Conservation (phyloP, 108 stramenopile genomes). For the Seminavis robusta region DNA sequence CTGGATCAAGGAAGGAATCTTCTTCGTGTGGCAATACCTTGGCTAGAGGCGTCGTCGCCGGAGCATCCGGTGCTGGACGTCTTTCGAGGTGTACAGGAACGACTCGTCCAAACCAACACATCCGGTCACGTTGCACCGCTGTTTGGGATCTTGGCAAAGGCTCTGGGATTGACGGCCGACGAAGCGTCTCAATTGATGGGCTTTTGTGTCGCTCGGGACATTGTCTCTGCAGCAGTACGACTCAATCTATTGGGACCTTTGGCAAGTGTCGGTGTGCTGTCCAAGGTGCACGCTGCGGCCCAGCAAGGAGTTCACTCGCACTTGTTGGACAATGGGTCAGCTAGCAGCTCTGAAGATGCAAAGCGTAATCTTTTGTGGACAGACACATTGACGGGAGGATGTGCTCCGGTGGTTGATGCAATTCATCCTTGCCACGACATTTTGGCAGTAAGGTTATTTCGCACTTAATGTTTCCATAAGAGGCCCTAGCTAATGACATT, state of each 20-base stretch:
- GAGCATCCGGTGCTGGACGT: background rate
- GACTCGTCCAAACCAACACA: background rate
- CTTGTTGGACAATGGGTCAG: background rate
- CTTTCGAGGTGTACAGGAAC: background rate
- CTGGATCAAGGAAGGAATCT: slow-evolving; percentile 75
- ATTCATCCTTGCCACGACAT: slow-evolving; percentile 75
- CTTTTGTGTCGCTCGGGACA: slow-evolving; percentile 72
- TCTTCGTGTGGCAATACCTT: slow-evolving; percentile 58
- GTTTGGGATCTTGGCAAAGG: slow-evolving; percentile 47
- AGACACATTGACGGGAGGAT: slow-evolving; percentile 18
- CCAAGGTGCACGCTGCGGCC: slow-evolving; percentile 40
- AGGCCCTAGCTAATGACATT: no score
- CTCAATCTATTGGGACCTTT: slow-evolving; percentile 75
- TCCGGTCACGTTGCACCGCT: slow-evolving; percentile 54
- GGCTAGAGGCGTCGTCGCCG: slow-evolving; percentile 11
- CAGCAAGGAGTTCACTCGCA: slow-evolving; percentile 49
- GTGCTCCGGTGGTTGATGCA: slow-evolving; percentile 60
- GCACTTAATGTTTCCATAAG: slow-evolving; percentile 36
- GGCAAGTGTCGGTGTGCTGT: slow-evolving; percentile 49
- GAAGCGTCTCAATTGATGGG: slow-evolving; percentile 57
- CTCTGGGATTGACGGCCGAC: slow-evolving; percentile 24
- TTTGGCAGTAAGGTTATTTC: slow-evolving; percentile 67
- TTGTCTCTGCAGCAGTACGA: slow-evolving; percentile 78
- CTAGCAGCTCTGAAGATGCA: background rate
- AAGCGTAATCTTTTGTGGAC: background rate